Evolutionary conservation across 768 basidiomycete genomes (phyloP).

Genomic region (Gymnopilus junonius): DNA sequence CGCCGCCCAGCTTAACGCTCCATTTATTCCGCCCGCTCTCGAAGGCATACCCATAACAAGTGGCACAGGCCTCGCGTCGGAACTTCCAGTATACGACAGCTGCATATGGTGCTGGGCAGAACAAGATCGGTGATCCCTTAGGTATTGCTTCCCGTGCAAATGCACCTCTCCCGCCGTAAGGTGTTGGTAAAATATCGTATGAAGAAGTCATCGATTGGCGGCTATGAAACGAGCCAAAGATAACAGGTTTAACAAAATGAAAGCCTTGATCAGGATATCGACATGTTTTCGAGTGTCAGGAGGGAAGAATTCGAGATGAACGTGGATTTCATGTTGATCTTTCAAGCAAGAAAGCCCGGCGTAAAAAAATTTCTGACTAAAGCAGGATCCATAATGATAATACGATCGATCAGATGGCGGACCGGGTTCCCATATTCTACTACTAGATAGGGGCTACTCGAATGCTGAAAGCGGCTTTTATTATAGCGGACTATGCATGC

Average conservation of each 20-base stretch:
- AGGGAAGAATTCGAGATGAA: neutral
- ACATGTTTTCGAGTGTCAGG: neutral
- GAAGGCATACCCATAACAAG: conserved; percentile 67
- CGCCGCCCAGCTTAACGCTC: conserved; percentile 33
- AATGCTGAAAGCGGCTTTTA: too few relatives aligned
- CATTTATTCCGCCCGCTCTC: conserved; percentile 52
- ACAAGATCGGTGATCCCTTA: conserved; percentile 47
- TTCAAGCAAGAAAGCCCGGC: neutral
- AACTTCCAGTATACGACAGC: conserved; percentile 65
- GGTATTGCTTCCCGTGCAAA: conserved; percentile 49
- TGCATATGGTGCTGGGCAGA: conserved; percentile 53
- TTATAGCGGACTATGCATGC: too few relatives aligned
- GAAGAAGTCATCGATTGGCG: neutral
- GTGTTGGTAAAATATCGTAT: conserved; percentile 37
- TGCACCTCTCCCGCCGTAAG: conserved; percentile 56
- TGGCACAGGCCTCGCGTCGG: conserved; percentile 67
- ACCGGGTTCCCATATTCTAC: neutral
- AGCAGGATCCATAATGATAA: too few relatives aligned
- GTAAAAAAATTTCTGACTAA: neutral
- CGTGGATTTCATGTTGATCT: neutral
- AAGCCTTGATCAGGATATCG: neutral
- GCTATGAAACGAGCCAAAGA: neutral
- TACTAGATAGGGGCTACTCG: too few relatives aligned
- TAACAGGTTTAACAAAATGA: neutral
- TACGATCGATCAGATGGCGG: neutral